A percentile compares a stretch with the other conserved stretches of the same genome.
Conservation (phyloP, 1,139 yeast species). For the Tardiomyces digboiensis region DNA sequence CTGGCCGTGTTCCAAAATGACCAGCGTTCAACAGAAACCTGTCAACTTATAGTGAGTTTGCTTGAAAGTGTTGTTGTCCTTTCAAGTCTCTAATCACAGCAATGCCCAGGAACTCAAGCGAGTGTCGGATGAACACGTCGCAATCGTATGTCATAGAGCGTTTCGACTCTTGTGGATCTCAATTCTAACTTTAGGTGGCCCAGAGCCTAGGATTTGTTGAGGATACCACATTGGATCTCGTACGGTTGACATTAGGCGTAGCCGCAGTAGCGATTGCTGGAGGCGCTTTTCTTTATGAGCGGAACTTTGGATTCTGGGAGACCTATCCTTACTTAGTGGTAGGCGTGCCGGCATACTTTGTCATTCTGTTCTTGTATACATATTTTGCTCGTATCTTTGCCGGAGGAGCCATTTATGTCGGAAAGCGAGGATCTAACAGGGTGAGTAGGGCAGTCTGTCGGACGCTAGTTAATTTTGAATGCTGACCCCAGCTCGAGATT, state of each 20-base stretch:
- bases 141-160: too few relatives aligned
- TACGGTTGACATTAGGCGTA: slow-evolving; percentile 60
- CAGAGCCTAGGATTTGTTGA: slow-evolving; percentile 52
- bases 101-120: slow-evolving; percentile 25
- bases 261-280: slow-evolving; percentile 59
- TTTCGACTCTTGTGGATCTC: too few relatives aligned
- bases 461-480: slow-evolving; percentile 1
- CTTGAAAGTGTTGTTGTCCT: too few relatives aligned
- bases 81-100: background rate
- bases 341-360: slow-evolving; percentile 39
- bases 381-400: slow-evolving; percentile 40
- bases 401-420: slow-evolving; percentile 50
- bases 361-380: slow-evolving; percentile 39
- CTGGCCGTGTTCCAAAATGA: background rate
- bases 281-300: slow-evolving; percentile 53
- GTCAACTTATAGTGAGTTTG: slow-evolving; percentile 20
- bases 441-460: too few relatives aligned
- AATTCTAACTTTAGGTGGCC: too few relatives aligned
- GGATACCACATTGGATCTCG: slow-evolving; percentile 47
- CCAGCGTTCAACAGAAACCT: slow-evolving; percentile 12
- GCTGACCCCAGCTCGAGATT: slow-evolving; percentile 20
- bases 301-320: slow-evolving; percentile 39
- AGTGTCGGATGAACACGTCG: slow-evolving; percentile 26
- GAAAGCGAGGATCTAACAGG: slow-evolving; percentile 29
- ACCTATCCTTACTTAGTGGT: slow-evolving; percentile 33